Conservation (phyloP, 2,329 filamentous ascomycete species). For the Plenodomus lindquistii region DNA sequence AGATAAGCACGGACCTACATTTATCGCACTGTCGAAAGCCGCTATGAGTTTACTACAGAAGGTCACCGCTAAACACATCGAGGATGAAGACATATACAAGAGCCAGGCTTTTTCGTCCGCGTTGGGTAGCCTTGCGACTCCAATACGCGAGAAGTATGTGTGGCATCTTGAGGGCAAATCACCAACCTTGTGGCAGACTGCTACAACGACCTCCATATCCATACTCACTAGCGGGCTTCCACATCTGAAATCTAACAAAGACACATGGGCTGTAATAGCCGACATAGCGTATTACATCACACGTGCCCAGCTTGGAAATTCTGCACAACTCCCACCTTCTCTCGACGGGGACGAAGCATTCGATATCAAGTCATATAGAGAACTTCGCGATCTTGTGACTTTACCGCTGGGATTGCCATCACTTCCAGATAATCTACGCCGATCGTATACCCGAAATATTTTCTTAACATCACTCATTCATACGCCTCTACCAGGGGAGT, state of each 20-base stretch:
- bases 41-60: constrained; percentile 72
- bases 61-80: constrained; percentile 62
- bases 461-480: constrained; percentile 86
- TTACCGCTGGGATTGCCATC: constrained; percentile 68
- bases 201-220: constrained; percentile 70
- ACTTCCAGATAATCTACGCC: constrained; percentile 69
- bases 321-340: constrained; percentile 28
- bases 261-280: constrained; percentile 66
- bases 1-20: constrained; percentile 66
- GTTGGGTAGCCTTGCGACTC: constrained; percentile 67
- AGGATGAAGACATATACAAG: constrained; percentile 69
- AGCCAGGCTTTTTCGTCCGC: constrained; percentile 68
- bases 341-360: constrained; percentile 71
- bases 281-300: constrained; percentile 45
- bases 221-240: constrained; percentile 70
- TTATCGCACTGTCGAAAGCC: constrained; percentile 84
- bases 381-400: constrained; percentile 72
- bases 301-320: constrained; percentile 46
- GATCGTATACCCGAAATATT: constrained; percentile 72
- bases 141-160: constrained; percentile 79
- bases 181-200: constrained; percentile 75
- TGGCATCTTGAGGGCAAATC: constrained; percentile 74
- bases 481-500: constrained; percentile 64
- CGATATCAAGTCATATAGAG: constrained; percentile 75
- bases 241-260: constrained; percentile 38